Percentiles rank a stretch among this genome's conserved stretches.
Conservation (phyloP, 495 filamentous ascomycete genomes). For the Hypoxylon fragiforme region DNA sequence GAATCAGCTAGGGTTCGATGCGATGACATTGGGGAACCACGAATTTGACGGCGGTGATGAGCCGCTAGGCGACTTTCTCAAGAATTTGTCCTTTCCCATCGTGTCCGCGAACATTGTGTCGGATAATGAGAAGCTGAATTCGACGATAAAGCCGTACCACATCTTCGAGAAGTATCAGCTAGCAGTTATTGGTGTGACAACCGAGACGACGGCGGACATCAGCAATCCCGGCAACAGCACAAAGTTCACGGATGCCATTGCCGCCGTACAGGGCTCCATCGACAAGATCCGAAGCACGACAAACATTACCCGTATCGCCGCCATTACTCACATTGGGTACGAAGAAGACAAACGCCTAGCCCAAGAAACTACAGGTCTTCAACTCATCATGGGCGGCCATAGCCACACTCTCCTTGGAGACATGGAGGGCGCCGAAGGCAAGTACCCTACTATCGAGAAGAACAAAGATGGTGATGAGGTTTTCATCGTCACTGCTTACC, state of each 20-base stretch:
- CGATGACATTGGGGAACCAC: conserved; percentile 65
- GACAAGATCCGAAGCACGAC: conserved; percentile 53
- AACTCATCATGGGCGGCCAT: conserved; percentile 63
- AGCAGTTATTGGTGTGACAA: conserved; percentile 62
- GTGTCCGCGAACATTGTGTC: conserved; percentile 58
- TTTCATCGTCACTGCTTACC: conserved; percentile 61
- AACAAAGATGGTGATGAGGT: conserved; percentile 63
- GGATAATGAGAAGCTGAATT: conserved; percentile 52
- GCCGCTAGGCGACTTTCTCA: conserved; percentile 52
- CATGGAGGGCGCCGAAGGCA: conserved; percentile 50
- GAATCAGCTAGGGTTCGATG: conserved; percentile 61
- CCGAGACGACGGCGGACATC: conserved; percentile 54
- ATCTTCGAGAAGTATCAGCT: conserved; percentile 58
- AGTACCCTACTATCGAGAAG: conserved; percentile 58
- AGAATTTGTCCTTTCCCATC: conserved; percentile 62
- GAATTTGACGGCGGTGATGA: conserved; percentile 60
- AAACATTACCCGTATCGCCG: conserved; percentile 57
- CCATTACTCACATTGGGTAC: conserved; percentile 64
- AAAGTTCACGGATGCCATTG: conserved; percentile 51
- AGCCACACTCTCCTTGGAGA: conserved; percentile 61
- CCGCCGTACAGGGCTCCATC: conserved; percentile 56
- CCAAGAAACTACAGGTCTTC: conserved; percentile 51
- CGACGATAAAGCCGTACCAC: conserved; percentile 59
- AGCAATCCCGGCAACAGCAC: conserved; percentile 55
- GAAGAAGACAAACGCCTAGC: conserved; percentile 59